These are phyloP conservation scores for Scenedesmus sp. DNA, from an alignment of 163 green algal genomes.

Conservation along the genomic window DNA sequence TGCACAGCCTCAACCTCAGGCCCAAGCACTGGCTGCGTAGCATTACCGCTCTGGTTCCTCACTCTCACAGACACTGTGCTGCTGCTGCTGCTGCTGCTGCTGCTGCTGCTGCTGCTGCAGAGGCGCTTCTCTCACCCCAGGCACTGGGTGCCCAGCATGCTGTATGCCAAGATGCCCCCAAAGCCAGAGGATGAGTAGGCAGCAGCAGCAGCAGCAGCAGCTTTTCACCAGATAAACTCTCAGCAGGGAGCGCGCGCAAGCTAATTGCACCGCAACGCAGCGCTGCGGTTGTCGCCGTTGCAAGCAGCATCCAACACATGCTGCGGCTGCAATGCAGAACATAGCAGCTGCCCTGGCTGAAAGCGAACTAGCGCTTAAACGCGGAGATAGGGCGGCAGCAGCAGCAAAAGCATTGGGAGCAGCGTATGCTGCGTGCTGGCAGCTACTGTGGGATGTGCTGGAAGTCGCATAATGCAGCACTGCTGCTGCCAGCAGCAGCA, in stretches of 20 bases:
- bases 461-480: background rate
- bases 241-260: background rate
- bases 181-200: slow-evolving; percentile 13
- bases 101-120: slow-evolving; percentile 32
- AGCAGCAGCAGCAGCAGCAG: slow-evolving; percentile 26
- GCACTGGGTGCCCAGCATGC: slow-evolving; percentile 42
- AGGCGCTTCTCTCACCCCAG: slow-evolving; percentile 38
- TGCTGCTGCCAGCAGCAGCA: background rate
- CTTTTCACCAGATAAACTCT: background rate
- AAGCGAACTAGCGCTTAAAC: no score
- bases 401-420: background rate
- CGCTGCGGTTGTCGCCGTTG: no score
- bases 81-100: background rate
- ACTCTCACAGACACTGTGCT: background rate
- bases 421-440: no score
- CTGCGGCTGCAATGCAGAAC: no score
- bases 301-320: no score
- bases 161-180: slow-evolving; percentile 47
- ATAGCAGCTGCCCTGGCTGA: no score
- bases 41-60: no score
- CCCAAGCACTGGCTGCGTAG: background rate
- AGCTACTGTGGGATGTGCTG: no score
- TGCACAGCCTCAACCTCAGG: background rate
- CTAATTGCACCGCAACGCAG: no score
- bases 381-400: background rate